A percentile compares a stretch with the other conserved stretches of the same genome.
phyloP scores from a whole-genome alignment of 768 basidiomycete species.

The Trametes elegans region DNA sequence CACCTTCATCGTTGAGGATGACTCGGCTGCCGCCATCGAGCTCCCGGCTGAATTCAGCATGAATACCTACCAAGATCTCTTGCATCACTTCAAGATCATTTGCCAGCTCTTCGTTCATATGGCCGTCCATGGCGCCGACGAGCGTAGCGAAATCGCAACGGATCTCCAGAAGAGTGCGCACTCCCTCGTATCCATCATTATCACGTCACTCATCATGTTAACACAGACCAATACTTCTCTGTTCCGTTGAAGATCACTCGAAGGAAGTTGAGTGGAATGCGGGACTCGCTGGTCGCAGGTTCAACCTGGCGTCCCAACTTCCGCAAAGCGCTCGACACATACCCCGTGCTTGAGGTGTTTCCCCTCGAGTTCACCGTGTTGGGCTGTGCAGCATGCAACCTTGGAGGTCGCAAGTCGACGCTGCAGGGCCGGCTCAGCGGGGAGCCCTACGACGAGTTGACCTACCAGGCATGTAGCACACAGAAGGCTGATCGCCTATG shows the following conservation, averaged over 20 bases:
- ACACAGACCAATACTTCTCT: constrained; percentile 63
- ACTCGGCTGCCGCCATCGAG: constrained; percentile 34
- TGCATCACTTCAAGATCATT: constrained; percentile 81
- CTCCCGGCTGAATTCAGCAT: constrained; percentile 83
- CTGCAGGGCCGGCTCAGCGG: constrained; percentile 62
- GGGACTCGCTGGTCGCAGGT: constrained; percentile 79
- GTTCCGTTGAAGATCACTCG: constrained; percentile 66
- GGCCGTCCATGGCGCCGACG: constrained; percentile 53
- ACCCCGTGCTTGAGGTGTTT: constrained; percentile 60
- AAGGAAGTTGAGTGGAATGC: constrained; percentile 65
- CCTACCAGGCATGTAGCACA: constrained; percentile 62
- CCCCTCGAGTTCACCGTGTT: constrained; percentile 55
- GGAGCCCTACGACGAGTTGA: constrained; percentile 62
- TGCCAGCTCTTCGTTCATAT: constrained; percentile 88
- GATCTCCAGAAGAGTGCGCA: constrained; percentile 48
- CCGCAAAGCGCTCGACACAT: constrained; percentile 59
- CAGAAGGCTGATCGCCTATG: too few relatives aligned
- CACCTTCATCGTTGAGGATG: constrained; percentile 69
- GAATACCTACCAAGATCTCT: constrained; percentile 70
- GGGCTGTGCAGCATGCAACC: constrained; percentile 80
- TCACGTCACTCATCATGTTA: too few relatives aligned
- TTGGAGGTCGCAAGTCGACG: constrained; percentile 68
- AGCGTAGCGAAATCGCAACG: constrained; percentile 54
- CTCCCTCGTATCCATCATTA: background rate
- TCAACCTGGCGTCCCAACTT: constrained; percentile 79